phyloP scores from a whole-genome alignment of 2,329 filamentous ascomycete species.

The Fusarium subtropicale region DNA sequence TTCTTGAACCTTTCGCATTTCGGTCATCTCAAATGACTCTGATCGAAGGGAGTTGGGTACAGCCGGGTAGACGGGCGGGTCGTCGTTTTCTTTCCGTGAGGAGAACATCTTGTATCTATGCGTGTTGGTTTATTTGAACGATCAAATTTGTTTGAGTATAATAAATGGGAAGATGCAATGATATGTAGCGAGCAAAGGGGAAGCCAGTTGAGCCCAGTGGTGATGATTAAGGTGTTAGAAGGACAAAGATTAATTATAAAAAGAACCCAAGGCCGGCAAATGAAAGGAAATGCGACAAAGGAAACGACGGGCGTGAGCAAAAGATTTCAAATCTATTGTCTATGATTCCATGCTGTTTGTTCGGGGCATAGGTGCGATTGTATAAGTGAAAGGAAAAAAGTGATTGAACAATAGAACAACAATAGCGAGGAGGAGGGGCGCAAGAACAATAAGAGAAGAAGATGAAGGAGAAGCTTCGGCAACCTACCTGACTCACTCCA shows the following conservation, averaged over 20 bases:
- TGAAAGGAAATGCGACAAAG: conserved; percentile 39
- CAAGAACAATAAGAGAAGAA: conserved; percentile 46
- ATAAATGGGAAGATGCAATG: conserved; percentile 13
- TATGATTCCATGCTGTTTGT: conserved; percentile 45
- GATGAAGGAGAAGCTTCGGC: conserved; percentile 27
- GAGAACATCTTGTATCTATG: conserved; percentile 54
- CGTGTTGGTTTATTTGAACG: conserved; percentile 44
- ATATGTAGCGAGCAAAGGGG: conserved; percentile 9
- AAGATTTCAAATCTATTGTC: conserved; percentile 38
- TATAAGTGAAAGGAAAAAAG: conserved; percentile 20
- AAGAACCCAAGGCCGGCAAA: conserved; percentile 18
- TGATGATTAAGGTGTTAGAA: conserved; percentile 25
- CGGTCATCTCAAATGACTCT: conserved; percentile 53
- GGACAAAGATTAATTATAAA: conserved; percentile 34
- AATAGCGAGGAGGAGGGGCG: conserved; percentile 23
- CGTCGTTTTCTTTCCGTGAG: conserved; percentile 50
- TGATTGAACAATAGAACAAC: conserved; percentile 35
- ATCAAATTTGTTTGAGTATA: conserved; percentile 22
- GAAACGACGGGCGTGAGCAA: conserved; percentile 33
- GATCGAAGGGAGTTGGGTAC: conserved; percentile 54
- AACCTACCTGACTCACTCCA: conserved; percentile 44
- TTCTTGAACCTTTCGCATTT: conserved; percentile 49
- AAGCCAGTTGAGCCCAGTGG: conserved; percentile 1
- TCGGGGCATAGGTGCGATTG: conserved; percentile 28
- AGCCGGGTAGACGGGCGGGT: conserved; percentile 50